These are phyloP conservation scores for Ilyonectria sp. DNA, from an alignment of 2,329 filamentous ascomycete genomes.

Conservation along the genomic window DNA sequence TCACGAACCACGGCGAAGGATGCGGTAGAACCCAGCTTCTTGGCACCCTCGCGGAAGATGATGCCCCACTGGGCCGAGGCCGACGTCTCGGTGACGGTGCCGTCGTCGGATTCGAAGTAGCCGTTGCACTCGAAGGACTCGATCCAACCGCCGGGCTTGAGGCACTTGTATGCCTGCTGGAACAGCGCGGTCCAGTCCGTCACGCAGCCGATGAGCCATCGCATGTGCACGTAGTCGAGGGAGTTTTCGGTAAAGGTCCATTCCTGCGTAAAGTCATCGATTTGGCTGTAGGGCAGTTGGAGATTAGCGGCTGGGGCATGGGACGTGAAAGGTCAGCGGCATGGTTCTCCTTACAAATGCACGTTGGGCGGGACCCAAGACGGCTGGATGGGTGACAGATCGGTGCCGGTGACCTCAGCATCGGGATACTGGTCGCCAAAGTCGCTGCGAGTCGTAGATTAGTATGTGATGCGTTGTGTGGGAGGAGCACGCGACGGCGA, in stretches of 20 bases:
- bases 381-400: constrained; percentile 71
- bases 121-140: constrained; percentile 49
- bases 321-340: neutral
- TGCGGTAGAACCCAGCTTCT: constrained; percentile 29
- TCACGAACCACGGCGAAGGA: constrained; percentile 19
- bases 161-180: constrained; percentile 62
- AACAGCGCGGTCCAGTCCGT: constrained; percentile 69
- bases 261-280: constrained; percentile 49
- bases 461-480: neutral
- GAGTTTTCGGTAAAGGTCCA: constrained; percentile 49
- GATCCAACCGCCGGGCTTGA: constrained; percentile 68
- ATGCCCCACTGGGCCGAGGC: constrained; percentile 45
- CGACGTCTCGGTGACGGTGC: constrained; percentile 43
- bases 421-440: constrained; percentile 59
- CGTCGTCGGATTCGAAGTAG: constrained; percentile 48
- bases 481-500: neutral
- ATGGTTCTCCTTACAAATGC: constrained; percentile 20
- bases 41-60: constrained; percentile 45
- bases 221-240: constrained; percentile 74
- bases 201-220: constrained; percentile 69
- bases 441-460: constrained; percentile 57
- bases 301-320: neutral
- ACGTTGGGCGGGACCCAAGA: constrained; percentile 53
- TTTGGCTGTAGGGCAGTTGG: constrained; percentile 1
- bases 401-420: constrained; percentile 61